Base-by-base conservation (phyloP, 2,329 filamentous ascomycete species). In the Phialocephala subalpina region DNA sequence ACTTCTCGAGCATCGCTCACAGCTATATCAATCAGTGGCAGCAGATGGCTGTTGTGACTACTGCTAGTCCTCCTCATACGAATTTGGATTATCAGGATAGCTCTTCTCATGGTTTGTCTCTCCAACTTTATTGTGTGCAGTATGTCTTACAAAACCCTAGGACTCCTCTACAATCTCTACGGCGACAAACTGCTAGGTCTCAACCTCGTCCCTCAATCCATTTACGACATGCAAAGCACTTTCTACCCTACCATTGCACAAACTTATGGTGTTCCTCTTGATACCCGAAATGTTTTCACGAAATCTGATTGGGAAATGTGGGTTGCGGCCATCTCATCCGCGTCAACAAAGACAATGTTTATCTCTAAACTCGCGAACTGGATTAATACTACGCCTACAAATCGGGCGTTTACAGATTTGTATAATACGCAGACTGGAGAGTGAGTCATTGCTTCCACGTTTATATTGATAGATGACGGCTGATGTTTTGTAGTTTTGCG, bases 271-370 rank as follows among this genome's bases (percentile, higher is more conserved):
- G 84, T 97, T 0, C 90, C 93, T 0, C 88, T 97, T 14, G 94
- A 97, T 80, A 91, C 87, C 53, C 88, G 93, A 49, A 92, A 95
- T 79, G 81, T 90, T 0, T 94, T 92, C 80, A 92, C 92, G 67
- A 97, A 97, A 80, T 88, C 72, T 0, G 93, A 97, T 81, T 97
- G 93, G 93, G 88, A 94, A 76, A 88, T 96, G 68, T 94, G 94
- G 80, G 87, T 88, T 5, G 93, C 93, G n/a, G 90, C 93, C 12
- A 90, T 94, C 9, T 86, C 92, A 0, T 85, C 84, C 55, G 77
- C 82, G 56, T 79, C 83, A 36, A 91, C 91, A 0, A 84, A 88
- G 60, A 78, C 83, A 9, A 83, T 89, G 76, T 92, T 97, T 72
- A 83, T 95, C 63, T 82, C 87, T 62, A 86, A 87, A 49, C 86